phyloP scores from a whole-genome alignment of 352 stramenopile genomes.

The Aphanomyces cochlioides region DNA sequence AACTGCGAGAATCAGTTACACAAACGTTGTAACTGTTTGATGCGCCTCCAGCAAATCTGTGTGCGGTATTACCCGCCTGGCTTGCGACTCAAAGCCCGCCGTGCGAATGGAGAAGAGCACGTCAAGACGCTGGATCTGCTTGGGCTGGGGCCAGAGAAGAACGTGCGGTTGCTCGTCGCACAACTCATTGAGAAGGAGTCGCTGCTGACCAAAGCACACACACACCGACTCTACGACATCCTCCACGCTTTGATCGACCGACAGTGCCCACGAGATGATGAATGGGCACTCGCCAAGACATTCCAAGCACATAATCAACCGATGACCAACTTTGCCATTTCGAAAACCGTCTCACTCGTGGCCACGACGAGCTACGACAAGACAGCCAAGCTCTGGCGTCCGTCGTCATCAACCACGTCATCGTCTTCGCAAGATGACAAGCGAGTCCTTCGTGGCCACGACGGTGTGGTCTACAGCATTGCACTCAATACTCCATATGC shows the following conservation, averaged over 20 bases:
- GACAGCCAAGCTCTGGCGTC: constrained; percentile 52
- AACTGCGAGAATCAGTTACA: not conserved
- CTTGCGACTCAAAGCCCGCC: constrained; percentile 58
- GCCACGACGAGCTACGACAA: constrained; percentile 75
- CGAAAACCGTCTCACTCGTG: constrained; percentile 57
- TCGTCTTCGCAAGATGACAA: constrained; percentile 24
- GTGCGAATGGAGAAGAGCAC: constrained; percentile 44
- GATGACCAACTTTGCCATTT: constrained; percentile 69
- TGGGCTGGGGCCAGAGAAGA: constrained; percentile 64
- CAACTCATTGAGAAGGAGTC: constrained; percentile 57
- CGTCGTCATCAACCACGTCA: constrained; percentile 33
- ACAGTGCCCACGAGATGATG: constrained; percentile 41
- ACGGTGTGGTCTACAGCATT: constrained; percentile 63
- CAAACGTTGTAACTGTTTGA: constrained; percentile 29
- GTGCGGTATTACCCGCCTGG: constrained; percentile 70
- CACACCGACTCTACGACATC: constrained; percentile 51
- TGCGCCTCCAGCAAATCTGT: constrained; percentile 65
- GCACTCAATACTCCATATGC: constrained; percentile 56
- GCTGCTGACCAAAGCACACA: constrained; percentile 46
- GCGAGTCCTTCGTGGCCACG: constrained; percentile 46
- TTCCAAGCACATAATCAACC: constrained; percentile 55
- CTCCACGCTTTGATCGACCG: constrained; percentile 72
- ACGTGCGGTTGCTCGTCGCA: constrained; percentile 47
- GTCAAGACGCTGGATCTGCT: constrained; percentile 62
- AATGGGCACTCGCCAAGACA: constrained; percentile 39